A percentile compares a stretch with the other conserved stretches of the same genome.
Conservation (phyloP, 2,329 filamentous ascomycete species). For the Cadophora sp. region DNA sequence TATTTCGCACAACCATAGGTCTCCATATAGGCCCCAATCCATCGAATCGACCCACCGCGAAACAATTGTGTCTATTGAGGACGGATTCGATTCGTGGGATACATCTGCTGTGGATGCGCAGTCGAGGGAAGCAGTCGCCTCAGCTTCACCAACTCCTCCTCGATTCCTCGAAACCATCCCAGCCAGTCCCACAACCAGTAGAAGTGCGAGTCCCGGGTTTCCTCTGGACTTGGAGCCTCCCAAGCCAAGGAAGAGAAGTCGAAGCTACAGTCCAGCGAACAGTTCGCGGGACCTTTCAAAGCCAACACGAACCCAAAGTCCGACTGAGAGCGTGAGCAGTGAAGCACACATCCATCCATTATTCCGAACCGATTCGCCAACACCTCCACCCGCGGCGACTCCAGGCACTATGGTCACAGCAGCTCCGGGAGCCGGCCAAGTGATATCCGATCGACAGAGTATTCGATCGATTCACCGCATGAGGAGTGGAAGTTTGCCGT, state of each 20-base stretch:
- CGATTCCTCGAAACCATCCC: constrained; percentile 74
- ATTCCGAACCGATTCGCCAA: constrained; percentile 75
- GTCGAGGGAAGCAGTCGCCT: constrained; percentile 62
- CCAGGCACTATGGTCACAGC: constrained; percentile 75
- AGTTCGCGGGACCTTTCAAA: constrained; percentile 31
- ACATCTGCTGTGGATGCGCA: constrained; percentile 71
- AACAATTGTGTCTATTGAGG: constrained; percentile 48
- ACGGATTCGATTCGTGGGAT: constrained; percentile 79
- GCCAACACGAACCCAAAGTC: constrained; percentile 32
- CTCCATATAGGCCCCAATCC: constrained; percentile 52
- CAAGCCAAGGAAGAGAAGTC: constrained; percentile 39
- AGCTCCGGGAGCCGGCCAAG: constrained; percentile 70
- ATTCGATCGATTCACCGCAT: constrained; percentile 59
- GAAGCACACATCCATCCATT: constrained; percentile 80
- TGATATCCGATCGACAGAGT: constrained; percentile 62
- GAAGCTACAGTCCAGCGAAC: constrained; percentile 43
- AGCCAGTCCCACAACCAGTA: constrained; percentile 67
- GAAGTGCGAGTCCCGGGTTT: constrained; percentile 68
- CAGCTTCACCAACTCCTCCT: constrained; percentile 46
- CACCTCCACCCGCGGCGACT: constrained; percentile 68
- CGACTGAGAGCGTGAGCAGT: constrained; percentile 49
- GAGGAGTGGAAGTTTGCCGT: constrained; percentile 61
- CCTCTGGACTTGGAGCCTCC: constrained; percentile 63
- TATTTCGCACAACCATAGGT: constrained; percentile 51
- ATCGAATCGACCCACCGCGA: constrained; percentile 51